These are phyloP conservation scores for Brassica juncea DNA, from an alignment of 345 rosid species.

Conservation along the genomic window DNA sequence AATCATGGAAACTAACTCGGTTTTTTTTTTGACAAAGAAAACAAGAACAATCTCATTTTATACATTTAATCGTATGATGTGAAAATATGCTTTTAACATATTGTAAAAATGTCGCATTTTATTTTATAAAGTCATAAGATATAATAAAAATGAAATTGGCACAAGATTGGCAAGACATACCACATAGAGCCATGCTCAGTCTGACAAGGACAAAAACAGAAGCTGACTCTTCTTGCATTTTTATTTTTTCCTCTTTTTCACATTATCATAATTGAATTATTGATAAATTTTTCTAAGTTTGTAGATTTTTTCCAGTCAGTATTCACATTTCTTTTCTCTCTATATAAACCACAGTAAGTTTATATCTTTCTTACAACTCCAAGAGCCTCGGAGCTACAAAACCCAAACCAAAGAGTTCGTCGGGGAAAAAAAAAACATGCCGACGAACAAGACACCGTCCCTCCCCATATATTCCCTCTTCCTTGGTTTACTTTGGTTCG, in stretches of 20 bases:
- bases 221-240: not conserved
- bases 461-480: constrained; percentile 13
- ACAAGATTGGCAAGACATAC: not conserved
- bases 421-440: constrained; percentile 26
- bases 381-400: constrained; percentile 1
- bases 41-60: not conserved
- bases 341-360: constrained; percentile 27
- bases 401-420: constrained; percentile 11
- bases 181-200: constrained; percentile 16
- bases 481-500: constrained; percentile 31
- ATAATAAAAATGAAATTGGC: not conserved
- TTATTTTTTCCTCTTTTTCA: constrained; percentile 23
- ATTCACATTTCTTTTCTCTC: constrained; percentile 20
- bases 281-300: not conserved
- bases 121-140: not conserved
- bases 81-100: not conserved
- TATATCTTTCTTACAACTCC: constrained; percentile 30
- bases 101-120: not conserved
- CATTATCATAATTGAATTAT: constrained; percentile 18
- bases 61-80: not conserved
- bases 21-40: not conserved
- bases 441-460: constrained; percentile 18
- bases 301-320: not conserved
- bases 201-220: constrained; percentile 28
- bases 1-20: constrained; percentile 11